A percentile compares a stretch with the other conserved stretches of the same genome.
Conservation (phyloP, 2,329 filamentous ascomycete genomes). For the Alternaria infectoria region DNA sequence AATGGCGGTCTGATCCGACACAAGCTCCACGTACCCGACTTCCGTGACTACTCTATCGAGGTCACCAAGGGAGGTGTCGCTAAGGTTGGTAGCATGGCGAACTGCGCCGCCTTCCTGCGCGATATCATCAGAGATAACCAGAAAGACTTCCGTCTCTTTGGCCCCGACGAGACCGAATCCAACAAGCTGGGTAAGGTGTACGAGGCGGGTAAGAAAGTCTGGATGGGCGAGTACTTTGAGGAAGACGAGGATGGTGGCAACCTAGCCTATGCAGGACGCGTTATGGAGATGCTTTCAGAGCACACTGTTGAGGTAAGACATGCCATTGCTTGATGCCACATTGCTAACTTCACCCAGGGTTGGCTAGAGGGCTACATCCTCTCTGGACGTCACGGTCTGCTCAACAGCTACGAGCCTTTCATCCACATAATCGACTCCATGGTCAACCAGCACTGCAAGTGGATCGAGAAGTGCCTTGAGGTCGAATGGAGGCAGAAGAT, state of each 20-base stretch:
- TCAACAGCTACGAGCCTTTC: slow-evolving; percentile 84
- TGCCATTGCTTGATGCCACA: not conserved
- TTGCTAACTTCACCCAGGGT: slow-evolving; percentile 28
- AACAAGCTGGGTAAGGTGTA: slow-evolving; percentile 79
- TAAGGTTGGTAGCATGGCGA: slow-evolving; percentile 69
- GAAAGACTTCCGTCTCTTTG: slow-evolving; percentile 75
- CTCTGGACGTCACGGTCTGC: slow-evolving; percentile 74
- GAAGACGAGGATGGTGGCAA: slow-evolving; percentile 79
- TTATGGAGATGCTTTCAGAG: slow-evolving; percentile 86
- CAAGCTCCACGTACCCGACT: slow-evolving; percentile 73
- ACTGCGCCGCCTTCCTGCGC: slow-evolving; percentile 70
- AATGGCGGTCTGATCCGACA: slow-evolving; percentile 73
- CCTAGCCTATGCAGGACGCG: slow-evolving; percentile 69
- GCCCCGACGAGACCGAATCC: slow-evolving; percentile 80
- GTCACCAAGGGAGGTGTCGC: slow-evolving; percentile 67
- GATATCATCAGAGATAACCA: slow-evolving; percentile 71
- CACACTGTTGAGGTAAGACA: slow-evolving; percentile 70
- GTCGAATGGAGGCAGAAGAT: slow-evolving; percentile 78
- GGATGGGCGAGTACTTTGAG: slow-evolving; percentile 79
- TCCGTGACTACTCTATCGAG: slow-evolving; percentile 69
- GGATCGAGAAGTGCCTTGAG: slow-evolving; percentile 82
- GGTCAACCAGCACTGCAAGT: slow-evolving; percentile 87
- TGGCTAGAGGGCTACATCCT: slow-evolving; percentile 82
- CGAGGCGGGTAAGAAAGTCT: slow-evolving; percentile 77
- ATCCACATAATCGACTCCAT: slow-evolving; percentile 85